A percentile compares a stretch with the other conserved stretches of the same genome.
Evolutionary conservation across 768 basidiomycete genomes (phyloP).

Genomic region (Kwoniella heveanensis): DNA sequence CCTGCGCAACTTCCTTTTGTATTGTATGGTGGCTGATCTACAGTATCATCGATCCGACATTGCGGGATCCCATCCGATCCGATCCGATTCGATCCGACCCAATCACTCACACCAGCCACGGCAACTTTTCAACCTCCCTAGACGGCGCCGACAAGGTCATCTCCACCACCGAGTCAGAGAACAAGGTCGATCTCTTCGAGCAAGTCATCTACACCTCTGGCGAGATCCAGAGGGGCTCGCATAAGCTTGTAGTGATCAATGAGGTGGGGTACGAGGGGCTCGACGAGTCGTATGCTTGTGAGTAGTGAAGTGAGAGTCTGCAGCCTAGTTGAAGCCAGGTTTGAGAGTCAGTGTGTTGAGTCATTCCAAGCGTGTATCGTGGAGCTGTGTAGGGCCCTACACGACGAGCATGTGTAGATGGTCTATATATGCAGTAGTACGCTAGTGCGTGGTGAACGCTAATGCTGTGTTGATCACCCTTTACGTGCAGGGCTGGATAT

Average conservation of each 20-base stretch:
- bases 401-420: no score
- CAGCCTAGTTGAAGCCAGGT: no score
- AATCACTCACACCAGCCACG: slow-evolving; percentile 1
- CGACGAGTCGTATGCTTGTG: background rate
- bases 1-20: no score
- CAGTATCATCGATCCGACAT: no score
- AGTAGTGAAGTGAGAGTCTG: background rate
- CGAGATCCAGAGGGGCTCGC: background rate
- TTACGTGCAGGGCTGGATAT: slow-evolving; percentile 3
- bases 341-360: background rate
- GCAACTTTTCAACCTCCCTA: background rate
- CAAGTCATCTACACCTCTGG: background rate
- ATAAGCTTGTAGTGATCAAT: slow-evolving; percentile 2
- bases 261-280: slow-evolving; percentile 1
- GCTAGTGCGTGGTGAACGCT: no score
- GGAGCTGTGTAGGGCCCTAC: no score
- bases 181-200: background rate
- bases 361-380: no score
- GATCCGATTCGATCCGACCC: no score
- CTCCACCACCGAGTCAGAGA: background rate
- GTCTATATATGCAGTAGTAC: no score
- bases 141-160: background rate
- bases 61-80: no score
- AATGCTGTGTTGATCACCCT: no score
- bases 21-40: no score